These are phyloP conservation scores for Stephania cephalantha DNA, from an alignment of 164 flowering plant genomes.

Conservation along the genomic window DNA sequence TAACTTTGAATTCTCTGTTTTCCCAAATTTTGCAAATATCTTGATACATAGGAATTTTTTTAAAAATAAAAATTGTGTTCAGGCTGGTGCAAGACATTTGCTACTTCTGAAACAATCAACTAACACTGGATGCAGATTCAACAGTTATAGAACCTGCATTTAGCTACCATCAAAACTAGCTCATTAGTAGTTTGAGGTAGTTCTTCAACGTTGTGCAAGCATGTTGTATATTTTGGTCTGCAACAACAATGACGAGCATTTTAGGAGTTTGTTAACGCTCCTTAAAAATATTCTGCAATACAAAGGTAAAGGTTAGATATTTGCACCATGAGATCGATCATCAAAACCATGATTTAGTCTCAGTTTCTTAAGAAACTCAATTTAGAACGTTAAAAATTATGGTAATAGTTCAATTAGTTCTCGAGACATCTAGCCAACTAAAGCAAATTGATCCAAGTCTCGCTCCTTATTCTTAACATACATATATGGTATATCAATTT, in stretches of 20 bases:
- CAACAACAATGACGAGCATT: neutral
- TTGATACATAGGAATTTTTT: too few species aligned
- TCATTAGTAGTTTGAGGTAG: neutral
- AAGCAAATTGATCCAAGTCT: neutral
- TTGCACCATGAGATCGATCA: neutral
- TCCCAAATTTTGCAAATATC: too few species aligned
- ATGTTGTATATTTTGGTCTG: neutral
- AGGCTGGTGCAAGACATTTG: neutral
- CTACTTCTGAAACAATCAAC: neutral
- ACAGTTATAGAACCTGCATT: neutral
- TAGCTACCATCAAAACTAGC: neutral
- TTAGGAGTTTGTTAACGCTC: neutral
- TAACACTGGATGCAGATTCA: neutral
- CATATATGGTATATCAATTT: neutral
- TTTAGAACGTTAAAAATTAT: neutral
- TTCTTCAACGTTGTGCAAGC: neutral
- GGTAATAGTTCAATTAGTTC: neutral
- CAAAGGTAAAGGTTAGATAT: neutral
- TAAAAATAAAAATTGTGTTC: too few species aligned
- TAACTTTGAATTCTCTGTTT: too few species aligned
- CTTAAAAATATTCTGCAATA: neutral
- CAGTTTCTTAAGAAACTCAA: neutral
- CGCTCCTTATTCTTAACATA: neutral
- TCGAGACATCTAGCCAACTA: neutral
- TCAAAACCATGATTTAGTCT: neutral